Base-by-base conservation (phyloP, 805 yeast genomes). In the Yarrowia deformans region DNA sequence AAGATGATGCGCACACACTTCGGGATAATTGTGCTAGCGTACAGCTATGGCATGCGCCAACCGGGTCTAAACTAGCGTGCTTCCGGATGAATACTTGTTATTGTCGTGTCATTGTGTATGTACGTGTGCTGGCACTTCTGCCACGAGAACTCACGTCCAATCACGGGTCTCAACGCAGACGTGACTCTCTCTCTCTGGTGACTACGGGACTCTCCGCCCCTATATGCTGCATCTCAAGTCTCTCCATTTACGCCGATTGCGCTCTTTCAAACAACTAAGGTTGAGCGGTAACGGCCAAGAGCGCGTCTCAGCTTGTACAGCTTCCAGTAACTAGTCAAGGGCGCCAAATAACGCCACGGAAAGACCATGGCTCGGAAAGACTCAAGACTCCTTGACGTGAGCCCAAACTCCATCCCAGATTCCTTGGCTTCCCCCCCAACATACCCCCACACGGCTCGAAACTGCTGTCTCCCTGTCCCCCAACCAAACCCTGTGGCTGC, bases 371-470 rank as follows among this genome's bases (percentile, higher is more conserved):
- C n/a, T n/a, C 48, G 48, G 29, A 43, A 23, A 23, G 29, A 4
- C 29, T 23, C 4, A 4, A 23, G 29, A 23, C 29, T 23, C 29
- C 4, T 2, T 23, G 29, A 23, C 29, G 29, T 23, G 29, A 23
- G 29, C 29, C 39, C 14, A 39, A 13, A 6, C 7, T 13, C 45
- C 23, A 46, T 34, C 50, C 50, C 50, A 10, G 23, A 45, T 29
- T n/a, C 49, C 49, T n/a, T 13, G 9, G 19, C 8, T 29, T n/a
- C n/a, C n/a, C 54, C 54, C 54, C 54, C 50, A 48, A 48, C 54
- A 18, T 14, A 14, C 54, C 54, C 54, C 54, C 54, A 48, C 54
- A 16, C 54, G 54, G 54, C 54, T 48, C 54, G 37, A 48, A 29
- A 19, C 9, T 23, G 48, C 19, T 45, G 29, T 45, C 10, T 46